Percentiles rank a stretch among this genome's conserved stretches.
Conservation (phyloP, 2,329 filamentous ascomycete species). For the Fusarium transvaalense region DNA sequence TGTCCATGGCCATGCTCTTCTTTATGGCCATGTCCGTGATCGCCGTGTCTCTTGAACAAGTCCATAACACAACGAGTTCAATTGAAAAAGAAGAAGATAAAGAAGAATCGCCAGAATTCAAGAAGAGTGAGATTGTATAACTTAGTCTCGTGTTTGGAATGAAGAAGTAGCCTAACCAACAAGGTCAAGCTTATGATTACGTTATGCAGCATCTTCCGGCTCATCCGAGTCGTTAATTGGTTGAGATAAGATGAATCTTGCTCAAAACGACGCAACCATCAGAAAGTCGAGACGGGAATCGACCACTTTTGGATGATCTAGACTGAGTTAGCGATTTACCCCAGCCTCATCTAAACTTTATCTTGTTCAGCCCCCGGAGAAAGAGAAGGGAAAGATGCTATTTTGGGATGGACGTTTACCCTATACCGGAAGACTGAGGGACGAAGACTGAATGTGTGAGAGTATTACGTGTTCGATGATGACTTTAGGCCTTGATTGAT, state of each 20-base stretch:
- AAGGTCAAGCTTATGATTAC: constrained; percentile 38
- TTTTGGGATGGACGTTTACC: neutral
- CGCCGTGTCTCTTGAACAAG: constrained; percentile 40
- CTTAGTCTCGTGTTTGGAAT: constrained; percentile 19
- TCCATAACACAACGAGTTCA: constrained; percentile 26
- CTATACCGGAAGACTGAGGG: neutral
- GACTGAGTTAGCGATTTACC: neutral
- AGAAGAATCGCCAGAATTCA: neutral
- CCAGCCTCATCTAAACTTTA: constrained; percentile 3
- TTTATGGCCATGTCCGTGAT: constrained; percentile 37
- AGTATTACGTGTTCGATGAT: neutral
- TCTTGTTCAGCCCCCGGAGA: neutral
- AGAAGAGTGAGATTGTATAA: neutral
- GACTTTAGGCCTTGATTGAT: neutral
- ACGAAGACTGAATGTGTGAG: neutral
- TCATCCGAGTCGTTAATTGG: constrained; percentile 33
- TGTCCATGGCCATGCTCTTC: constrained; percentile 39
- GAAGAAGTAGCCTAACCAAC: constrained; percentile 15
- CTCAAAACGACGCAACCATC: constrained; percentile 43
- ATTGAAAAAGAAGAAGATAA: neutral
- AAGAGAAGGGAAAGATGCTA: neutral
- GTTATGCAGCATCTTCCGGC: constrained; percentile 37
- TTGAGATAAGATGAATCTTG: constrained; percentile 29
- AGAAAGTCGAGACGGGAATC: neutral
- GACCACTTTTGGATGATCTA: neutral